These are phyloP conservation scores for Boletus rubropictus DNA, from an alignment of 768 basidiomycete species.

Conservation along the genomic window DNA sequence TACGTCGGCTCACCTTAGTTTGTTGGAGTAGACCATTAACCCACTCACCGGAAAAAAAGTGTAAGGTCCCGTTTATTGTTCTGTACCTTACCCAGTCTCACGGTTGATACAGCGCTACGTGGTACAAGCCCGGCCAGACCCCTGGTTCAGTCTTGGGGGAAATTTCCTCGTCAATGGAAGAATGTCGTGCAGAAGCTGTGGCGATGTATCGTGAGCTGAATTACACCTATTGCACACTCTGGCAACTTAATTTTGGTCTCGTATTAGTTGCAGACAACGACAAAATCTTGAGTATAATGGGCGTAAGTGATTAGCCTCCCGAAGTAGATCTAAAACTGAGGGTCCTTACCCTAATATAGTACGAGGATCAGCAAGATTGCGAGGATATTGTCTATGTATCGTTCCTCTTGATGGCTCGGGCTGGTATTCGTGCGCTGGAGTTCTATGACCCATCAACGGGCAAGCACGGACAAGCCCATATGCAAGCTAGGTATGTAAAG, in stretches of 20 bases:
- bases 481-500: conserved; percentile 71
- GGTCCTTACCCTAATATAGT: conserved; percentile 36
- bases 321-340: neutral
- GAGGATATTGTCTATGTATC: conserved; percentile 78
- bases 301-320: conserved; percentile 38
- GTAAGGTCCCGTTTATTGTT: conserved; percentile 33
- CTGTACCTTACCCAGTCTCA: neutral
- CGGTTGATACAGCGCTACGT: conserved; percentile 49
- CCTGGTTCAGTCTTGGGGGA: conserved; percentile 79
- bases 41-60: conserved; percentile 74
- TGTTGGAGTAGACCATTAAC: conserved; percentile 59
- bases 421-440: conserved; percentile 72
- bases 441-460: conserved; percentile 74
- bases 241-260: neutral
- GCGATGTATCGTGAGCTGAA: conserved; percentile 63
- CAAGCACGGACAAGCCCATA: conserved; percentile 87
- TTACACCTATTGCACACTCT: neutral
- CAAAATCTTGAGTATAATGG: conserved; percentile 77
- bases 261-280: conserved; percentile 61
- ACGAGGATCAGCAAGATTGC: conserved; percentile 57
- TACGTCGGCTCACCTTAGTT: neutral
- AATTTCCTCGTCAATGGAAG: conserved; percentile 87
- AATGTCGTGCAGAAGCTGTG: conserved; percentile 88
- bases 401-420: conserved; percentile 83
- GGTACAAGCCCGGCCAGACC: conserved; percentile 88